phyloP scores from a whole-genome alignment of 495 filamentous ascomycete species.

The Tuber microsphaerosporum region DNA sequence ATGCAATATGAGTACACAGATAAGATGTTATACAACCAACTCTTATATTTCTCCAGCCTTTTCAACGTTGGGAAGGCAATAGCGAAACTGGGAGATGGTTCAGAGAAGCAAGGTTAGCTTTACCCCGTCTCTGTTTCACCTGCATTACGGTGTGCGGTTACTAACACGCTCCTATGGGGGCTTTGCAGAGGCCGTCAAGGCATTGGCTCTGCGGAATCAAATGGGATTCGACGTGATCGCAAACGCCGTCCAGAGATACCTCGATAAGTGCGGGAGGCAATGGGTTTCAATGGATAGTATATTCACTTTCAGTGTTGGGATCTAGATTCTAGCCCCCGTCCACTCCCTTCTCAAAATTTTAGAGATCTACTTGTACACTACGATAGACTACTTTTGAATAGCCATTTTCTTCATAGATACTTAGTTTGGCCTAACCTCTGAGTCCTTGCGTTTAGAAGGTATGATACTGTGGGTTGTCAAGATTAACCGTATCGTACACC shows the following conservation, averaged over 20 bases:
- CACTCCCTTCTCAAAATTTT: background rate
- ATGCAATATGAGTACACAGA: constrained; percentile 88
- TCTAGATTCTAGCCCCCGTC: constrained; percentile 1
- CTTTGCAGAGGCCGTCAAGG: constrained; percentile 53
- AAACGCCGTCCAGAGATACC: constrained; percentile 72
- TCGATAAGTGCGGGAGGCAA: constrained; percentile 87
- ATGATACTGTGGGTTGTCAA: too few relatives aligned
- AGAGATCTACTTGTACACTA: background rate
- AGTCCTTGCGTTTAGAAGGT: background rate
- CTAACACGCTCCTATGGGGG: constrained; percentile 24
- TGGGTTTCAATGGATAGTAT: constrained; percentile 95
- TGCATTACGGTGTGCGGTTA: constrained; percentile 11
- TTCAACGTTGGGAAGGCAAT: constrained; percentile 86
- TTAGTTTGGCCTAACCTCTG: background rate
- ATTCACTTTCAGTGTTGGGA: constrained; percentile 54
- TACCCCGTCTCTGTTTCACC: constrained; percentile 5
- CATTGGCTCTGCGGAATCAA: constrained; percentile 72
- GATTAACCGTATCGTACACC: too few relatives aligned
- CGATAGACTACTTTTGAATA: background rate
- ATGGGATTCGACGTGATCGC: constrained; percentile 66
- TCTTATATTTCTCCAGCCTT: constrained; percentile 75
- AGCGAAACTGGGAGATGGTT: constrained; percentile 45
- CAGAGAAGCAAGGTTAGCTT: constrained; percentile 41
- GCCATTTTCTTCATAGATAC: background rate
- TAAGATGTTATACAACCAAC: constrained; percentile 86